Evolutionary conservation across 2,329 filamentous ascomycete genomes (phyloP).

Genomic region (Botrytis paeoniae): DNA sequence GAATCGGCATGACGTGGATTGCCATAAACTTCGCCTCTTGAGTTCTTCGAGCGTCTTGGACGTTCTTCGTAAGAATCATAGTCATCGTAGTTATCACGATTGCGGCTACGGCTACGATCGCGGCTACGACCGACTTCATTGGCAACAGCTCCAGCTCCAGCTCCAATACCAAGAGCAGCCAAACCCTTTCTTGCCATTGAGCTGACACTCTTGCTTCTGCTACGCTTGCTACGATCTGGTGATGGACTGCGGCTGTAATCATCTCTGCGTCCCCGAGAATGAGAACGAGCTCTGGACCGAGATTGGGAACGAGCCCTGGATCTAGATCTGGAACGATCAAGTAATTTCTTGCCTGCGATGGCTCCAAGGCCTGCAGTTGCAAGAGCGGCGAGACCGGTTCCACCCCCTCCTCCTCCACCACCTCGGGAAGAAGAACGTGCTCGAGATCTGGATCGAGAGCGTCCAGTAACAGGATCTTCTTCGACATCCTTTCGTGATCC

Average conservation of each 20-base stretch:
- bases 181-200: slow-evolving; percentile 59
- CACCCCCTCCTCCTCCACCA: slow-evolving; percentile 41
- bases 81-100: slow-evolving; percentile 27
- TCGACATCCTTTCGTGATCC: slow-evolving; percentile 65
- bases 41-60: slow-evolving; percentile 2
- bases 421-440: slow-evolving; percentile 53
- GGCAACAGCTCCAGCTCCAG: slow-evolving; percentile 39
- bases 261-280: slow-evolving; percentile 31
- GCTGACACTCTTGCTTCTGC: slow-evolving; percentile 64
- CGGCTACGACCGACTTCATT: slow-evolving; percentile 25
- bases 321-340: slow-evolving; percentile 52
- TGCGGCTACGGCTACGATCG: slow-evolving; percentile 30
- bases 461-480: slow-evolving; percentile 46
- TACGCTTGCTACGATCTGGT: slow-evolving; percentile 43
- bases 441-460: slow-evolving; percentile 69
- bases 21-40: slow-evolving; percentile 31
- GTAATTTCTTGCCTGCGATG: slow-evolving; percentile 59
- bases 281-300: slow-evolving; percentile 39
- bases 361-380: slow-evolving; percentile 61
- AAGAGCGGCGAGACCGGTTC: slow-evolving; percentile 57
- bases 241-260: slow-evolving; percentile 36
- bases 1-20: slow-evolving; percentile 35
- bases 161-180: slow-evolving; percentile 60
- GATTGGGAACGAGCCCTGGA: slow-evolving; percentile 39
- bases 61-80: slow-evolving; percentile 30